Evolutionary conservation across 768 basidiomycete genomes (phyloP).

Genomic region (Cubamyces lactineus): DNA sequence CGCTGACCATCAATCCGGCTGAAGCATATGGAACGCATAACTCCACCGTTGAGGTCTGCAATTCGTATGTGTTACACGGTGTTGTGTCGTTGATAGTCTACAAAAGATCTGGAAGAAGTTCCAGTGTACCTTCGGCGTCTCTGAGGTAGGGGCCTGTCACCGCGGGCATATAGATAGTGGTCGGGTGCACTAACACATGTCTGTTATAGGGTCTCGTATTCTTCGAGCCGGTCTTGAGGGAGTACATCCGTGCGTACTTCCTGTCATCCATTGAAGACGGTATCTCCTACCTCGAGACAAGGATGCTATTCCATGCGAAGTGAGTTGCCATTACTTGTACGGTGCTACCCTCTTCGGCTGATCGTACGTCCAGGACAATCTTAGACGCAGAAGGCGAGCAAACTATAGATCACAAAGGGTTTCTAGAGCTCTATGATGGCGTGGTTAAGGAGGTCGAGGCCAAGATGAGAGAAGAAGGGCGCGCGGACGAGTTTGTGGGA

Average conservation of each 20-base stretch:
- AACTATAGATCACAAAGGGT: constrained; percentile 62
- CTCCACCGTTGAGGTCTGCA: constrained; percentile 60
- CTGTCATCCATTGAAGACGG: constrained; percentile 67
- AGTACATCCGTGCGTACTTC: constrained; percentile 68
- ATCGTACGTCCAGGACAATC: constrained; percentile 49
- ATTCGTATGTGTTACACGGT: not conserved
- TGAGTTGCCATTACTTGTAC: constrained; percentile 29
- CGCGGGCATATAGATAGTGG: not conserved
- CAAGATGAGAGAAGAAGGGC: constrained; percentile 52
- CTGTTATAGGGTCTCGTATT: constrained; percentile 40
- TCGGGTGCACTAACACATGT: too few species aligned
- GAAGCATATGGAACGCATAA: constrained; percentile 78
- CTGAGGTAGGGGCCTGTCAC: constrained; percentile 44
- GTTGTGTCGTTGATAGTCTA: not conserved
- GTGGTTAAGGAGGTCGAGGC: constrained; percentile 56
- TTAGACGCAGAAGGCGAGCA: constrained; percentile 56
- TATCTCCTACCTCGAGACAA: constrained; percentile 69
- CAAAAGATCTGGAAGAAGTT: constrained; percentile 80
- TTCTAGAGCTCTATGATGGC: constrained; percentile 55
- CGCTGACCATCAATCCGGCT: constrained; percentile 67
- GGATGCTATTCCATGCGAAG: constrained; percentile 67
- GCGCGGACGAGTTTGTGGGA: constrained; percentile 66
- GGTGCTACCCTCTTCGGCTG: not conserved
- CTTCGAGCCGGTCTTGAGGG: constrained; percentile 59
- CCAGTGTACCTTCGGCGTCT: constrained; percentile 51